Evolutionary conservation across 2,329 filamentous ascomycete genomes (phyloP).

Genomic region (Graphilbum sp.): DNA sequence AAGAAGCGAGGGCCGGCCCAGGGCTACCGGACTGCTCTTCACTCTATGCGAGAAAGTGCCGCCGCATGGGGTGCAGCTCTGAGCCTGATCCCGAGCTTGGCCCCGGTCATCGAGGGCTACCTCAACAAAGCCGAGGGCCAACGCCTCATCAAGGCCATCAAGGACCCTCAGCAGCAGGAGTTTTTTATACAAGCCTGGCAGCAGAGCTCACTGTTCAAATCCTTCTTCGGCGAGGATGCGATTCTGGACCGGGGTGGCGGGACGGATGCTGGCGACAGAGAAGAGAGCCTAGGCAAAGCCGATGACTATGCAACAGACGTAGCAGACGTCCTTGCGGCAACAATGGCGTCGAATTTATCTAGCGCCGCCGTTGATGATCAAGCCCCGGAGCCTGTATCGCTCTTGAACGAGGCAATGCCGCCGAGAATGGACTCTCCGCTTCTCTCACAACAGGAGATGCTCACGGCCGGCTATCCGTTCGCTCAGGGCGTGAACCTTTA

Average conservation of each 20-base stretch:
- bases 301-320: background rate
- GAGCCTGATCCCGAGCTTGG: slow-evolving; percentile 19
- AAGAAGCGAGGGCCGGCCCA: slow-evolving; percentile 22
- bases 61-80: slow-evolving; percentile 21
- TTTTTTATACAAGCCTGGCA: slow-evolving; percentile 19
- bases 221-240: slow-evolving; percentile 14
- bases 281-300: background rate
- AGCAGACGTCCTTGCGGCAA: background rate
- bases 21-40: slow-evolving; percentile 21
- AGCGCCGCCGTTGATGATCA: no score
- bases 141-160: slow-evolving; percentile 16
- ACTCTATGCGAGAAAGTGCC: slow-evolving; percentile 22
- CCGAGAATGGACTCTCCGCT: no score
- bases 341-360: no score
- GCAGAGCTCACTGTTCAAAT: slow-evolving; percentile 17
- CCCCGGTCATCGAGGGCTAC: slow-evolving; percentile 19
- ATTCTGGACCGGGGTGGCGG: background rate
- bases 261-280: background rate
- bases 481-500: slow-evolving; percentile 3
- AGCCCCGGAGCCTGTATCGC: no score
- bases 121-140: slow-evolving; percentile 16
- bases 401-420: no score
- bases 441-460: no score
- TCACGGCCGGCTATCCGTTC: background rate
- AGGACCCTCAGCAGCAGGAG: slow-evolving; percentile 20